Conservation (phyloP, 1,284 basidiomycete genomes). For the Heimioporus retisporus region DNA sequence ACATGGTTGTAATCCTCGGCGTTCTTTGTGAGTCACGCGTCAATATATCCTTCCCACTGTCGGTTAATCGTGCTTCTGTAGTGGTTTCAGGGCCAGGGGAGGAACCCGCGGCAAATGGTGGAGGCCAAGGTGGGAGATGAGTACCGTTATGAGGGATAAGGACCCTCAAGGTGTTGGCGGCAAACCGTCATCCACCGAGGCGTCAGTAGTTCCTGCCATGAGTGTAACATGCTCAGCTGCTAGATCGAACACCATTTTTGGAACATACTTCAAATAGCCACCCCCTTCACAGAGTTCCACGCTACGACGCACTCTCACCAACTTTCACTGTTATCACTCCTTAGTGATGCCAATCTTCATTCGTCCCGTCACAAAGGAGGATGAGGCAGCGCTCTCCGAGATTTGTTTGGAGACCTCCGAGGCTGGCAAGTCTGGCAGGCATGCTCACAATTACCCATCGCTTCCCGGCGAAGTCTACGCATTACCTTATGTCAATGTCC, state of each 20-base stretch:
- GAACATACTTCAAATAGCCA: conserved; percentile 9
- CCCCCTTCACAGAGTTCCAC: background rate
- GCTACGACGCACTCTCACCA: background rate
- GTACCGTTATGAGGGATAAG: background rate
- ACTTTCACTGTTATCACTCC: background rate
- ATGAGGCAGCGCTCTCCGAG: conserved; percentile 65
- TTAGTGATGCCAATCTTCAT: conserved; percentile 58
- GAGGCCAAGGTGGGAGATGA: conserved; percentile 39
- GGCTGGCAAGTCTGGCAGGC: conserved; percentile 73
- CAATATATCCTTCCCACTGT: conserved; percentile 1
- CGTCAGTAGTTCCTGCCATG: conserved; percentile 16
- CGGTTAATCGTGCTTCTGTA: conserved; percentile 14
- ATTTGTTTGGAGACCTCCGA: conserved; percentile 82
- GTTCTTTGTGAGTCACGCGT: conserved; percentile 61
- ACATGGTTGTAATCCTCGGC: conserved; percentile 71
- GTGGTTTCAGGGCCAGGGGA: conserved; percentile 44
- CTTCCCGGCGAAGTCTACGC: conserved; percentile 78
- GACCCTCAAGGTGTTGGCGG: background rate
- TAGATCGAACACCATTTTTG: conserved; percentile 10
- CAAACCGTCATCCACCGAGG: background rate
- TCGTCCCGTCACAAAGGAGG: conserved; percentile 64
- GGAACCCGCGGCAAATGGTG: conserved; percentile 31
- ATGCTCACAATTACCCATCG: conserved; percentile 67
- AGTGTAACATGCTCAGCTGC: conserved; percentile 23
- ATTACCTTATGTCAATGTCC: conserved; percentile 75